Conservation (phyloP, 2,329 filamentous ascomycete genomes). For the Scleromitrula shiraiana region DNA sequence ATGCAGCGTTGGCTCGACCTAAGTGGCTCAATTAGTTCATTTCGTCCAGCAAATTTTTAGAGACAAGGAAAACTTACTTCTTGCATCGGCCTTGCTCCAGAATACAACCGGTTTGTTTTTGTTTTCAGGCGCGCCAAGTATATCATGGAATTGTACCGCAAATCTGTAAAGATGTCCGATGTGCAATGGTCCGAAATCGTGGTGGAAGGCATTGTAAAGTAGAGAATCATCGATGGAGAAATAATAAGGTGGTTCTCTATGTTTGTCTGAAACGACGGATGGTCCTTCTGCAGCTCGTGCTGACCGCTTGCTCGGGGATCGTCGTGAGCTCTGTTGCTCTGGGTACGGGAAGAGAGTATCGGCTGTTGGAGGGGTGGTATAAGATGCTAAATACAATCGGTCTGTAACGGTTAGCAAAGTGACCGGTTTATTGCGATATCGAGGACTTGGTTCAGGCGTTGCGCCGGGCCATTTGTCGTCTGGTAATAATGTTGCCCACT, state of each 20-base stretch:
- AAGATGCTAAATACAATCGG: constrained; percentile 89
- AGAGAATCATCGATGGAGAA: constrained; percentile 91
- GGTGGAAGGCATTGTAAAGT: constrained; percentile 96
- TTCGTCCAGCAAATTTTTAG: neutral
- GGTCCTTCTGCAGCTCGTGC: constrained; percentile 55
- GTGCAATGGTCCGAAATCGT: constrained; percentile 95
- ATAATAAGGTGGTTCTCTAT: constrained; percentile 71
- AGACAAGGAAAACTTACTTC: constrained; percentile 53
- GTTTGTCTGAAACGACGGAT: constrained; percentile 36
- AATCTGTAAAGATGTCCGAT: constrained; percentile 97
- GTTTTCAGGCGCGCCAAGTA: constrained; percentile 84
- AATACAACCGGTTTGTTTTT: constrained; percentile 88
- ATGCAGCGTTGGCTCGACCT: constrained; percentile 90
- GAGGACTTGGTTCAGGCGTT: neutral
- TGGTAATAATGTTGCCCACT: constrained; percentile 20
- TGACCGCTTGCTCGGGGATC: constrained; percentile 69
- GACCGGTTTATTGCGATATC: constrained; percentile 10
- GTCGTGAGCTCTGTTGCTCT: constrained; percentile 40
- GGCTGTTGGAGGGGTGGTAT: constrained; percentile 70
- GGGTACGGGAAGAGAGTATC: constrained; percentile 84
- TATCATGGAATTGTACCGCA: constrained; percentile 90
- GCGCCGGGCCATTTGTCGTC: constrained; percentile 10
- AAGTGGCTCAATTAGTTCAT: constrained; percentile 22
- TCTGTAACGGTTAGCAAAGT: constrained; percentile 50
- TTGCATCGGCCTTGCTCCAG: constrained; percentile 86